A percentile compares a stretch with the other conserved stretches of the same genome.
Evolutionary conservation across 768 basidiomycete genomes (phyloP).

Genomic region (Cyclocybe aegerita): DNA sequence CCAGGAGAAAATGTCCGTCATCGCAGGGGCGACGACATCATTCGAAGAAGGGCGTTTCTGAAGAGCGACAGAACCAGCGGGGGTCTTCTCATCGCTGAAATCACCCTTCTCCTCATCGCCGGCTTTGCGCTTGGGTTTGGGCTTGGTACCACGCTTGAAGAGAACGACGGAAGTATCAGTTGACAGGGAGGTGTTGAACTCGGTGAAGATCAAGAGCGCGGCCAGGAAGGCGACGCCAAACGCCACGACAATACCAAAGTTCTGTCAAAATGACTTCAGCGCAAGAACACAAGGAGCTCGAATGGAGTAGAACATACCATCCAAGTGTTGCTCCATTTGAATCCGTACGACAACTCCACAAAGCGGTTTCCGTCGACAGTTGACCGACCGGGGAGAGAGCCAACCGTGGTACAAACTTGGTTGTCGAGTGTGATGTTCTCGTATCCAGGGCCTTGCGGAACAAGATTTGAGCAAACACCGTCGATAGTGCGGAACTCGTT

Average conservation of each 20-base stretch:
- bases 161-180: slow-evolving; percentile 44
- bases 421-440: slow-evolving; percentile 54
- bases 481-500: slow-evolving; percentile 81
- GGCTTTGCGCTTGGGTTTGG: slow-evolving; percentile 11
- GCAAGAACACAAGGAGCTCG: slow-evolving; percentile 3
- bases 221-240: slow-evolving; percentile 52
- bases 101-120: slow-evolving; percentile 21
- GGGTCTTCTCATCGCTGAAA: slow-evolving; percentile 21
- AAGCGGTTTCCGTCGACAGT: slow-evolving; percentile 62
- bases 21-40: slow-evolving; percentile 19
- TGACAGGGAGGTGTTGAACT: slow-evolving; percentile 44
- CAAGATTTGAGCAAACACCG: slow-evolving; percentile 56
- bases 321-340: slow-evolving; percentile 37
- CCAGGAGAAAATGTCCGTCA: slow-evolving; percentile 79
- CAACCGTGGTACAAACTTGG: slow-evolving; percentile 74
- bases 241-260: slow-evolving; percentile 67
- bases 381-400: slow-evolving; percentile 55
- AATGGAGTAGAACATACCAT: slow-evolving; percentile 26
- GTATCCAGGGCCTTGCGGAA: slow-evolving; percentile 65
- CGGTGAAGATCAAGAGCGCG: slow-evolving; percentile 58
- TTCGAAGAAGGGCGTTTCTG: slow-evolving; percentile 16
- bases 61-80: slow-evolving; percentile 15
- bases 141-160: slow-evolving; percentile 59
- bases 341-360: slow-evolving; percentile 45
- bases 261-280: slow-evolving; percentile 30